Evolutionary conservation across 305 asterid species (phyloP).

Genomic region (Fraxinus floribunda): DNA sequence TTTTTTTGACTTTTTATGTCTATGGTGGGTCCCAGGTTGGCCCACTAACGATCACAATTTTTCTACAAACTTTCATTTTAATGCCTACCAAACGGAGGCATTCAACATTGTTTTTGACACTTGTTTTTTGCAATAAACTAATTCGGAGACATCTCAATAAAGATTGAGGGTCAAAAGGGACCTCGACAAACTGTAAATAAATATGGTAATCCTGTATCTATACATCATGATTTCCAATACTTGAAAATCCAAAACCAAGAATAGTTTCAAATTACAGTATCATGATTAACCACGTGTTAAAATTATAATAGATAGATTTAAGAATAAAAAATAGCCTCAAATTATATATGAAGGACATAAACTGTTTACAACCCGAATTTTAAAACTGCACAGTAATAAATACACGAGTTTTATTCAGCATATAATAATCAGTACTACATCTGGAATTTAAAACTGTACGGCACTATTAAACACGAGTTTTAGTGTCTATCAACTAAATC

Average conservation of each 20-base stretch:
- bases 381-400: neutral
- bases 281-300: neutral
- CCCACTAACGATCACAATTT: no score
- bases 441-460: neutral
- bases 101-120: neutral
- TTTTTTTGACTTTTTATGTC: no score
- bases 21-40: no score
- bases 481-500: neutral
- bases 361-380: neutral
- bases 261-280: neutral
- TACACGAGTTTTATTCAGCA: neutral
- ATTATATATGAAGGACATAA: neutral
- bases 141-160: neutral
- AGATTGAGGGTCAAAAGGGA: neutral
- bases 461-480: neutral
- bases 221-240: neutral
- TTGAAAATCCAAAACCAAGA: neutral
- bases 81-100: no score
- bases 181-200: neutral
- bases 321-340: neutral
- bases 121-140: neutral
- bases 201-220: neutral
- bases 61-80: no score
- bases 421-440: neutral
- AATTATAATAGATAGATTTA: neutral